Evolutionary conservation across 1,284 basidiomycete genomes (phyloP).

Genomic region (Rhodotorula sp.): DNA sequence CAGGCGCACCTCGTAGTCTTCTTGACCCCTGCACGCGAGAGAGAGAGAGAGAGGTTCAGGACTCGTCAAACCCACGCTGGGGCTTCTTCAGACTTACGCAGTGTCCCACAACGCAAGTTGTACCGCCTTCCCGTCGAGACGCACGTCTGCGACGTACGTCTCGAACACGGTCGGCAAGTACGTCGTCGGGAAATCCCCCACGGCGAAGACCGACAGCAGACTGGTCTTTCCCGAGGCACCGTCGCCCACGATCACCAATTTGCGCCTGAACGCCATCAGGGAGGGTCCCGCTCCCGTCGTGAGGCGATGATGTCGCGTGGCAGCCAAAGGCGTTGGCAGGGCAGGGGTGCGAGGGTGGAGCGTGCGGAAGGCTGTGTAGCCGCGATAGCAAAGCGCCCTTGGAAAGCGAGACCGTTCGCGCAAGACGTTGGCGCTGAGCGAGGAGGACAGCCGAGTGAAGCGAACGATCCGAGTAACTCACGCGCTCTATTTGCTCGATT

Average conservation of each 20-base stretch:
- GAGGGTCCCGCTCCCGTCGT: background rate
- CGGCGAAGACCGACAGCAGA: constrained; percentile 80
- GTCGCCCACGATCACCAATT: constrained; percentile 54
- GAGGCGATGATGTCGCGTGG: background rate
- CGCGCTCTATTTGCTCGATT: no score
- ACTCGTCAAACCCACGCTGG: no score
- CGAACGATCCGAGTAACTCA: no score
- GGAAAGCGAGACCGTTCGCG: no score
- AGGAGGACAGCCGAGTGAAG: no score
- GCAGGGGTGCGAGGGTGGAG: no score
- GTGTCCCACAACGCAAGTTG: constrained; percentile 97
- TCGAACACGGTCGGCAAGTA: constrained; percentile 47
- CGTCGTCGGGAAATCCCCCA: constrained; percentile 80
- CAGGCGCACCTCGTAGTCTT: constrained; percentile 80
- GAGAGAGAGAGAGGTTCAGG: background rate
- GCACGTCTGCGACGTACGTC: constrained; percentile 79
- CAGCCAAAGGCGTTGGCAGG: no score
- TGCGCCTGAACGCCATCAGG: constrained; percentile 21
- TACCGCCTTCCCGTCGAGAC: constrained; percentile 93
- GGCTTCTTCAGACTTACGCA: constrained; percentile 79
- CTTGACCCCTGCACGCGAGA: constrained; percentile 67
- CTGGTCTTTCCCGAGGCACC: constrained; percentile 67
- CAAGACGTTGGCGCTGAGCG: no score
- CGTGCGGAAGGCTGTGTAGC: no score
- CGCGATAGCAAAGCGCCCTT: no score